A percentile compares a stretch with the other conserved stretches of the same genome.
Conservation (phyloP, 2,329 filamentous ascomycete genomes). For the Fusarium anthophilum region DNA sequence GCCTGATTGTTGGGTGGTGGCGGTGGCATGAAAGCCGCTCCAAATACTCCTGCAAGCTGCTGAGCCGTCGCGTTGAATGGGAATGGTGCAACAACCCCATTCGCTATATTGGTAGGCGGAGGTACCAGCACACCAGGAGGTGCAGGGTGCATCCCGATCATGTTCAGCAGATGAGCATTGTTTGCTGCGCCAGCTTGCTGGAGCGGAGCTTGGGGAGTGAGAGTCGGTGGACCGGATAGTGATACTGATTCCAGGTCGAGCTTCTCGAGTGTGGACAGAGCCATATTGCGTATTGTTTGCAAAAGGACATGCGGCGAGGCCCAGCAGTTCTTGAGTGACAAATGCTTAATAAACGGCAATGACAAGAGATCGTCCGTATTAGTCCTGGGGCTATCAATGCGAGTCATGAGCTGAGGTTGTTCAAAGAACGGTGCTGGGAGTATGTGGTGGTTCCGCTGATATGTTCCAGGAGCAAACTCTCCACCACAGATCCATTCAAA, state of each 20-base stretch:
- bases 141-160: constrained; percentile 22
- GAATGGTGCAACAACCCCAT: neutral
- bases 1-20: neutral
- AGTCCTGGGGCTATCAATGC: constrained; percentile 43
- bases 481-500: constrained; percentile 75
- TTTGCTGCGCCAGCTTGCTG: constrained; percentile 26
- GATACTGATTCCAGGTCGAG: constrained; percentile 73
- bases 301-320: constrained; percentile 66
- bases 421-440: constrained; percentile 68
- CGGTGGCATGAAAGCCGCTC: neutral
- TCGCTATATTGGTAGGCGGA: neutral
- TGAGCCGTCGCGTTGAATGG: neutral
- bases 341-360: constrained; percentile 65
- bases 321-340: constrained; percentile 77
- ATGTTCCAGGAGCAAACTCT: constrained; percentile 70
- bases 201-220: constrained; percentile 38
- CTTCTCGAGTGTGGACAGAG: constrained; percentile 57
- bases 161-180: constrained; percentile 23
- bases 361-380: constrained; percentile 53
- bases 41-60: neutral
- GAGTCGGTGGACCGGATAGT: constrained; percentile 59
- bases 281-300: constrained; percentile 60
- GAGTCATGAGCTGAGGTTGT: constrained; percentile 43
- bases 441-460: constrained; percentile 69
- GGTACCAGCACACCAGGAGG: neutral